These are phyloP conservation scores for Pneumocystis murina DNA, from an alignment of 1,139 yeast genomes.

Conservation along the genomic window DNA sequence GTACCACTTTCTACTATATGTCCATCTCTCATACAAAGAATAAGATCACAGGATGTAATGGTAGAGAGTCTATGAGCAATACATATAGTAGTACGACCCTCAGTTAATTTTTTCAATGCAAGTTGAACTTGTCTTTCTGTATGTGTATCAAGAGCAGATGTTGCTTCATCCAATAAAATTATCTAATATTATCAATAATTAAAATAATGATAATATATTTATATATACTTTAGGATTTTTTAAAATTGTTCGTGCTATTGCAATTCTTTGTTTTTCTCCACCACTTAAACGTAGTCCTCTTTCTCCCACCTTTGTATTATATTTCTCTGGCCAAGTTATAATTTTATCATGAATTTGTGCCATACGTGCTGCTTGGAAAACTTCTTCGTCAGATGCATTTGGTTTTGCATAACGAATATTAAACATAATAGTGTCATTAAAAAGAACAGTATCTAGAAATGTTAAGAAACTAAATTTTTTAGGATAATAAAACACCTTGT, in stretches of 20 bases:
- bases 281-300: conserved; percentile 98
- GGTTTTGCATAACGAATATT: conserved; percentile 79
- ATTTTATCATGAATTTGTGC: conserved; percentile 46
- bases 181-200: conserved; percentile 24
- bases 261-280: conserved; percentile 92
- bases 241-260: conserved; percentile 73
- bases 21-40: conserved; percentile 74
- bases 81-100: conserved; percentile 55
- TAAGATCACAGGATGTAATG: conserved; percentile 78
- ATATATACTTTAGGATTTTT: conserved; percentile 63
- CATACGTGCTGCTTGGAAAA: conserved; percentile 42
- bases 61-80: conserved; percentile 92
- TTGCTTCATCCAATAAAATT: conserved; percentile 22
- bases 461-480: conserved; percentile 76
- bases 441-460: conserved; percentile 35
- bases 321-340: conserved; percentile 65
- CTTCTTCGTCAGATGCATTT: conserved; percentile 47
- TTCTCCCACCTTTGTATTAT: conserved; percentile 86
- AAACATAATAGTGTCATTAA: conserved; percentile 64
- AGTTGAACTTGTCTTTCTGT: conserved; percentile 48
- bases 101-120: conserved; percentile 41
- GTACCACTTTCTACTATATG: conserved; percentile 37
- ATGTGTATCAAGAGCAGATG: conserved; percentile 90
- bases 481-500: conserved; percentile 40
- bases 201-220: conserved; percentile 75